Conservation (phyloP, 1,284 basidiomycete species). For the Cryptococcus amylolentus region DNA sequence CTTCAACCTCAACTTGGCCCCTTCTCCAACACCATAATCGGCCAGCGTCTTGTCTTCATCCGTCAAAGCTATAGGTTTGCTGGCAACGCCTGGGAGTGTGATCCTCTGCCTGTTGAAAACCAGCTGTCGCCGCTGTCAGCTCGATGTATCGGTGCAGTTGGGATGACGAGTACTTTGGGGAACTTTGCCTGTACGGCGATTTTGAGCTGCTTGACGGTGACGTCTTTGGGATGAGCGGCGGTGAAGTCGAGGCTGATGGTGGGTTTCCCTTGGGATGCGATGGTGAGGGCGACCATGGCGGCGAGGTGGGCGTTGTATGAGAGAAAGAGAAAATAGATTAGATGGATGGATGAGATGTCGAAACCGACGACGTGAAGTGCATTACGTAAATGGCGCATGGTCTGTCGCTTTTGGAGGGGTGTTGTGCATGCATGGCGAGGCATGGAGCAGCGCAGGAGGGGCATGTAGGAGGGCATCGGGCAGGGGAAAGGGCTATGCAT, state of each 20-base stretch:
- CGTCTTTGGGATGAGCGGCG: conserved; percentile 49
- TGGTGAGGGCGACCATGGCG: conserved; percentile 61
- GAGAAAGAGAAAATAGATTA: background rate
- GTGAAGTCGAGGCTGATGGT: conserved; percentile 60
- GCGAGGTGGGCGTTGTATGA: background rate
- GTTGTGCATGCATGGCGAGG: too few relatives aligned
- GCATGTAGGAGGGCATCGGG: too few relatives aligned
- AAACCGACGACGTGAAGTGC: too few relatives aligned
- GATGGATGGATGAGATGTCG: too few relatives aligned
- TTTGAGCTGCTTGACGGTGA: conserved; percentile 51
- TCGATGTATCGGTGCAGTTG: background rate
- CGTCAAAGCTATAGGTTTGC: conserved; percentile 55
- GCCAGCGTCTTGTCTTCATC: conserved; percentile 62
- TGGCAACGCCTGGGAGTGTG: conserved; percentile 42
- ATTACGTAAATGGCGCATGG: too few relatives aligned
- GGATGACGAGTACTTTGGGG: conserved; percentile 53
- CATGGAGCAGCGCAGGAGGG: too few relatives aligned
- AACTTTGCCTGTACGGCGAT: conserved; percentile 47
- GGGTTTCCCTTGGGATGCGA: conserved; percentile 56
- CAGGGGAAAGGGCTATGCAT: too few relatives aligned
- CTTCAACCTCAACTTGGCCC: conserved; percentile 65
- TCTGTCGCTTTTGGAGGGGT: too few relatives aligned
- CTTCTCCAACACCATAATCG: conserved; percentile 59
- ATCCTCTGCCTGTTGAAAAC: conserved; percentile 69
- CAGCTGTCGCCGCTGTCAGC: conserved; percentile 55